Evolutionary conservation across 1,284 basidiomycete genomes (phyloP).

Genomic region (Sanguinoderma infundibulare): DNA sequence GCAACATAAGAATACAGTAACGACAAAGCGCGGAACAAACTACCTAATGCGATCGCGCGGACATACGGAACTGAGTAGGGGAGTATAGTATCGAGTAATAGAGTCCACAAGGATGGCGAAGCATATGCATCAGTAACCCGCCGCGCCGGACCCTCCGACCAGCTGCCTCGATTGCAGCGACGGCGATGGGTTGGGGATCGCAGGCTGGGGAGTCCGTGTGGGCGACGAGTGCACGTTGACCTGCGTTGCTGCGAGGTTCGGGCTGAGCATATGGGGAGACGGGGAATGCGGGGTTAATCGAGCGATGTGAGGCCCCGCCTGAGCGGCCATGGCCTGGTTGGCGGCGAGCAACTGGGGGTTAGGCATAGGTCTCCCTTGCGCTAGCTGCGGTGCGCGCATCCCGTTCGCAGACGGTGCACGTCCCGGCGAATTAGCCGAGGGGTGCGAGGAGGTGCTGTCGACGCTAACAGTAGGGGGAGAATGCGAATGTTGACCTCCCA

Average conservation of each 20-base stretch:
- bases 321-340: constrained; percentile 38
- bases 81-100: constrained; percentile 8
- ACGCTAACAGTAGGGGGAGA: constrained; percentile 28
- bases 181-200: constrained; percentile 58
- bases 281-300: constrained; percentile 45
- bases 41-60: constrained; percentile 19
- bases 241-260: constrained; percentile 49
- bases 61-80: constrained; percentile 25
- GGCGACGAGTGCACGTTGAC: constrained; percentile 52
- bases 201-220: constrained; percentile 56
- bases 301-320: constrained; percentile 32
- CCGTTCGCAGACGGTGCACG: constrained; percentile 63
- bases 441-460: constrained; percentile 39
- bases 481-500: constrained; percentile 23
- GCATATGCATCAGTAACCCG: constrained; percentile 41
- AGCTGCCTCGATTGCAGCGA: constrained; percentile 64
- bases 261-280: constrained; percentile 59
- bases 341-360: constrained; percentile 41
- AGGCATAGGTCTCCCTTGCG: constrained; percentile 34
- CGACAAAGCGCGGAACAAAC: constrained; percentile 8
- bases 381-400: constrained; percentile 38
- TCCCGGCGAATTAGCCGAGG: constrained; percentile 36
- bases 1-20: constrained; percentile 29
- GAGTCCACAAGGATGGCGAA: constrained; percentile 13
- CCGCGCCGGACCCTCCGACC: constrained; percentile 46